Base-by-base conservation (phyloP, 2,329 filamentous ascomycete genomes). In the Ceratocystis papillata region DNA sequence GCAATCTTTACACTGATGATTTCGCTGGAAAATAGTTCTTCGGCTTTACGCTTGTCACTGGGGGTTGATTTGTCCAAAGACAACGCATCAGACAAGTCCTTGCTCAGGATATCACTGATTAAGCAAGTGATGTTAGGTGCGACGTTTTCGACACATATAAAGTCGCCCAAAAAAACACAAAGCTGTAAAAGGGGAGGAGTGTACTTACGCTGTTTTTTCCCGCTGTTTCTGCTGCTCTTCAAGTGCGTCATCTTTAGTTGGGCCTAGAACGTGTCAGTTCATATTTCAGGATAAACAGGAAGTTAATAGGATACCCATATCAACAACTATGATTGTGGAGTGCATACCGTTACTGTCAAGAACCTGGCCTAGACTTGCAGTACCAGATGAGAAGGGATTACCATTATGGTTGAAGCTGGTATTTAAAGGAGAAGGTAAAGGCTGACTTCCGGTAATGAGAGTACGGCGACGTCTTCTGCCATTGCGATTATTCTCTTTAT, bases 1-100 rank as follows among this genome's bases (percentile, higher is more conserved):
- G 94, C 94, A 78, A 99, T 99, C 79, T 99, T 99, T 75, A 99
- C 94, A 44, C 93, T 96, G 72, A 99, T 97, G 70, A 91, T 88
- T 69, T 92, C 89, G 70, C 79, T 72, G 71, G 77, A 72, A 73
- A 79, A 74, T 67, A 77, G 77, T 69, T 89, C 83, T 70, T 86
- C 84, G 69, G 79, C 79, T 71, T 81, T 79, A 71, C 78, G 82
- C 76, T 88, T 87, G 72, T 89, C 86, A 64, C 83, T 81, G 2
- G 76, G 72, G 33, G 76, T 78, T 28, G 79, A 80, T 74, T 91
- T 96, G 73, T 95, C 91, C 50, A 97, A 85, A 65, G 91, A 95
- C 55, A 59, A 59, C 72, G 97, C 97, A 64, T 91, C 90, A 1
- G 92, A 96, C 10, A 99, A 89, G 73, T 97, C 93, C 74, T 90